phyloP scores from a whole-genome alignment of 495 filamentous ascomycete genomes.

The Neurospora tetrasperma region DNA sequence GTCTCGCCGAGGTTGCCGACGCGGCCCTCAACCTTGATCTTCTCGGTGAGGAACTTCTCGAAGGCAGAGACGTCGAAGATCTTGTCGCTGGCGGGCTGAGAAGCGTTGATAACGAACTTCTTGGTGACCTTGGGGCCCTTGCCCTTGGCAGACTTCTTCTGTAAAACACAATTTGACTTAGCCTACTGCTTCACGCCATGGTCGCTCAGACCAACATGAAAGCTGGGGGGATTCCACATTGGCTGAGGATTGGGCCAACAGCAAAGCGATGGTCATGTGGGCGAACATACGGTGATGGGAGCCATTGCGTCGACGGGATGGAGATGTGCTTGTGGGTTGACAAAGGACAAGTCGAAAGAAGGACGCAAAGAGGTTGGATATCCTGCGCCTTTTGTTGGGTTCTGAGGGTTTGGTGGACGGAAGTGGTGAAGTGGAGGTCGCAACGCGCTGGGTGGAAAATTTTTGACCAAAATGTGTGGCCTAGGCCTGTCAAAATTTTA shows the following conservation, averaged over 20 bases:
- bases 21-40: constrained; percentile 98
- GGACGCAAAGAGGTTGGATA: constrained; percentile 59
- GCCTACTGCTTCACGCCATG: constrained; percentile 83
- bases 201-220: constrained; percentile 20
- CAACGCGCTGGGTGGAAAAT: neutral
- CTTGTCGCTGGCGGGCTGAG: constrained; percentile 95
- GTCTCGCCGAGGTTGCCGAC: constrained; percentile 94
- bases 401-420: constrained; percentile 5
- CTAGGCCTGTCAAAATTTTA: constrained; percentile 10
- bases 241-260: constrained; percentile 50
- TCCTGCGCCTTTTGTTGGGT: constrained; percentile 34
- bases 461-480: constrained; percentile 13
- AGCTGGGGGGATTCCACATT: neutral
- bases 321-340: constrained; percentile 6
- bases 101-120: constrained; percentile 97
- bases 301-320: constrained; percentile 41
- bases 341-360: constrained; percentile 4
- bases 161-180: constrained; percentile 50
- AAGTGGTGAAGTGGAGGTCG: neutral
- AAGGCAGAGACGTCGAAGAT: constrained; percentile 99
- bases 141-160: constrained; percentile 55
- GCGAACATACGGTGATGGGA: constrained; percentile 60
- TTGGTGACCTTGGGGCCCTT: constrained; percentile 54
- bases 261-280: constrained; percentile 69
- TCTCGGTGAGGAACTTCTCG: constrained; percentile 99